Conservation (phyloP, 179 eudicot genomes). For the Gypsophila paniculata region DNA sequence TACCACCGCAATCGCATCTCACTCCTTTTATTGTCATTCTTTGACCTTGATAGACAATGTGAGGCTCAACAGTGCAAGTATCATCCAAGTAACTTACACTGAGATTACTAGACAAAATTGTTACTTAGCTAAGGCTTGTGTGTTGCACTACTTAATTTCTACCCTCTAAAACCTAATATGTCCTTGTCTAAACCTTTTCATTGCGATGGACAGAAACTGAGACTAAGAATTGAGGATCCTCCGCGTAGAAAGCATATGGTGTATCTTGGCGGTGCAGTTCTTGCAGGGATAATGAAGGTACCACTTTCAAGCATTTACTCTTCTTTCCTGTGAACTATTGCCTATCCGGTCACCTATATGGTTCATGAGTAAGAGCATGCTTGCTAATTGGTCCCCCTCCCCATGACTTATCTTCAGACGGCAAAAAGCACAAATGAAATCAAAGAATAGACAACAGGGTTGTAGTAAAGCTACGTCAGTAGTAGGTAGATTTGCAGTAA, state of each 20-base stretch:
- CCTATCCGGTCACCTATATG: background rate
- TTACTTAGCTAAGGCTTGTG: background rate
- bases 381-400: background rate
- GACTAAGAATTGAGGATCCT: conserved; percentile 93
- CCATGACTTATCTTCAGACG: background rate
- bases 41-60: background rate
- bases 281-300: conserved; percentile 99
- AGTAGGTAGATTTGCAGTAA: background rate
- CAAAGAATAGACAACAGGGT: background rate
- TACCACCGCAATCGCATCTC: background rate
- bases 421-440: background rate
- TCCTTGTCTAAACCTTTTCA: background rate
- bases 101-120: background rate
- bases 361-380: background rate
- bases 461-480: background rate
- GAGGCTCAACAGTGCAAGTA: background rate
- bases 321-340: background rate
- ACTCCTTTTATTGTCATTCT: background rate
- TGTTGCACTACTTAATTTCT: background rate
- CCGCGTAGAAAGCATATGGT: conserved; percentile 99
- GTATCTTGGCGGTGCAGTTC: conserved; percentile 99
- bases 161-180: background rate
- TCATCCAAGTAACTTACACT: background rate
- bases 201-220: conserved; percentile 56
- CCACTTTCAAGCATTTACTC: background rate